phyloP scores from a whole-genome alignment of 2,329 filamentous ascomycete genomes.

The Clonostachys solani region DNA sequence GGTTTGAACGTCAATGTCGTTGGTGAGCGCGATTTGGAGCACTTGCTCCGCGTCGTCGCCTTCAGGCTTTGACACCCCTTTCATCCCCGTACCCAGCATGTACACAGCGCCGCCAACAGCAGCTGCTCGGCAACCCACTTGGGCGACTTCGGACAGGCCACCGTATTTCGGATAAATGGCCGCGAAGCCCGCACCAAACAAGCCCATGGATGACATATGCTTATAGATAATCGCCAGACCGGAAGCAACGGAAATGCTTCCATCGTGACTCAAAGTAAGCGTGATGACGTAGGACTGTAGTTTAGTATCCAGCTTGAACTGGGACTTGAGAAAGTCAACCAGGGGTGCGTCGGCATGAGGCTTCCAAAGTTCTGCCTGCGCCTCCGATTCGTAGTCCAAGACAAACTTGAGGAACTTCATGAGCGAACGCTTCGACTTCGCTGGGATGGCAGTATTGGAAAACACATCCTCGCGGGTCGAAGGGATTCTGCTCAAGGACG shows the following conservation, averaged over 20 bases:
- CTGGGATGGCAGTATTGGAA: constrained; percentile 67
- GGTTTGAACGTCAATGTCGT: constrained; percentile 52
- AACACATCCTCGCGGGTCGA: constrained; percentile 92
- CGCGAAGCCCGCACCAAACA: constrained; percentile 85
- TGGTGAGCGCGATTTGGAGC: constrained; percentile 48
- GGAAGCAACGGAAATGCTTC: constrained; percentile 55
- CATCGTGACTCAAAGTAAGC: constrained; percentile 69
- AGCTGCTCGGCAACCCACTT: constrained; percentile 85
- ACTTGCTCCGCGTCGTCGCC: constrained; percentile 11
- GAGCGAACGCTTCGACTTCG: constrained; percentile 76
- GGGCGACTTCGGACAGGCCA: constrained; percentile 80
- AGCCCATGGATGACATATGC: constrained; percentile 81
- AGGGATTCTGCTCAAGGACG: constrained; percentile 66
- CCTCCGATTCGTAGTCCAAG: constrained; percentile 60
- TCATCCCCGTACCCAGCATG: constrained; percentile 71
- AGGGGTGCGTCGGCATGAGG: constrained; percentile 50
- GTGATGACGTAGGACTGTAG: constrained; percentile 61
- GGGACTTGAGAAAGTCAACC: constrained; percentile 50
- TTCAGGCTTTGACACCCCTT: constrained; percentile 17
- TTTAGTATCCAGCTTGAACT: constrained; percentile 64
- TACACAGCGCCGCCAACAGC: constrained; percentile 91
- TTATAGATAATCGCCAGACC: constrained; percentile 71
- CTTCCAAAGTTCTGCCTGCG: constrained; percentile 54
- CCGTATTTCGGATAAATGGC: constrained; percentile 93
- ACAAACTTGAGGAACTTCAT: constrained; percentile 96